phyloP scores from a whole-genome alignment of 768 basidiomycete species.

The Pisolithus microcarpus region DNA sequence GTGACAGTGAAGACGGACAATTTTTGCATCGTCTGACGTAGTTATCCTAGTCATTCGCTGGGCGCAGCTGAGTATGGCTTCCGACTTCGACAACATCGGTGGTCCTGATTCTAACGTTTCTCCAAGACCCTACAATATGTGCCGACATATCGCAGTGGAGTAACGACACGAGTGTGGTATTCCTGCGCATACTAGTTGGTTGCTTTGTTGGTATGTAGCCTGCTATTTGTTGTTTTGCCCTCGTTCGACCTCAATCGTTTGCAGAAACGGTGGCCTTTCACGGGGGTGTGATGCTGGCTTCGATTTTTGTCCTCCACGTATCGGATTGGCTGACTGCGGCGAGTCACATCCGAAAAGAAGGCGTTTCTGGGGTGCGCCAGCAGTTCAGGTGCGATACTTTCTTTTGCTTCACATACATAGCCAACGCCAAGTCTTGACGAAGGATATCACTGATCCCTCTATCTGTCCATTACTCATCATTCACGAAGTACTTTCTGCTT shows the following conservation, averaged over 20 bases:
- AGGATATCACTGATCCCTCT: constrained; percentile 72
- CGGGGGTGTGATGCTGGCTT: constrained; percentile 52
- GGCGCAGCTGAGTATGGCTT: constrained; percentile 56
- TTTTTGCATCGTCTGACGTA: constrained; percentile 1
- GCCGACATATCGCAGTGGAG: constrained; percentile 44
- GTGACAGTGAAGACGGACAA: constrained; percentile 19
- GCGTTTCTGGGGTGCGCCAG: constrained; percentile 45
- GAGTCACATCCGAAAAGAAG: constrained; percentile 12
- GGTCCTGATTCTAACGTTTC: background rate
- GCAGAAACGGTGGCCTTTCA: constrained; percentile 76
- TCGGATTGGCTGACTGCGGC: constrained; percentile 31
- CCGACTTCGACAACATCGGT: background rate
- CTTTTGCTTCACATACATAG: background rate
- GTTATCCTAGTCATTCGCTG: constrained; percentile 60
- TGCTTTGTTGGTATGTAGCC: constrained; percentile 49
- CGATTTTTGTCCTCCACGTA: constrained; percentile 42
- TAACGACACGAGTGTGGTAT: constrained; percentile 39
- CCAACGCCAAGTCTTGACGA: background rate
- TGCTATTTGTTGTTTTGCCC: background rate
- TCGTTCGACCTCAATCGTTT: background rate
- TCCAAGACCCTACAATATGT: constrained; percentile 34
- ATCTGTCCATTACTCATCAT: constrained; percentile 75
- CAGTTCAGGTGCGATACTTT: constrained; percentile 48
- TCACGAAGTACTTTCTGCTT: constrained; percentile 80
- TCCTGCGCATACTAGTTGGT: constrained; percentile 56